Conservation (phyloP, 805 yeast species). For the Yarrowia sp. region DNA sequence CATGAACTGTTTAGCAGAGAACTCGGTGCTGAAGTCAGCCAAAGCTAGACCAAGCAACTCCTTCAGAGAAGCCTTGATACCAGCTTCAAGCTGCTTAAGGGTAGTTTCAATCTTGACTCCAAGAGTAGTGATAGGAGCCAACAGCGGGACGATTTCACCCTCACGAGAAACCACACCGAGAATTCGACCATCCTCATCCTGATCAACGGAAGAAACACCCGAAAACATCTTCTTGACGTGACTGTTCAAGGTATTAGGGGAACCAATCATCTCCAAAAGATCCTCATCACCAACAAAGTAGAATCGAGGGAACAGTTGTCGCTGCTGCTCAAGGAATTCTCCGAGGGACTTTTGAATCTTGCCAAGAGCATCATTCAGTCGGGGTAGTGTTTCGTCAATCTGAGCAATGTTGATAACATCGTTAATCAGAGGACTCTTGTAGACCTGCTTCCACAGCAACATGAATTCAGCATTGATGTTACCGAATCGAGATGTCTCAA, state of each 20-base stretch:
- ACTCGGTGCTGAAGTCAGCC: constrained; percentile 39
- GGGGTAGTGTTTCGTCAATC: constrained; percentile 56
- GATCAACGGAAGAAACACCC: constrained; percentile 60
- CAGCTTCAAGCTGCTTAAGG: constrained; percentile 64
- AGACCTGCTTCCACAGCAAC: constrained; percentile 58
- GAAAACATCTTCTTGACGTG: constrained; percentile 76
- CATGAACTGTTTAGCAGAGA: constrained; percentile 44
- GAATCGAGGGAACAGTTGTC: constrained; percentile 79
- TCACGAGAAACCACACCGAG: constrained; percentile 65
- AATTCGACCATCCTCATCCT: constrained; percentile 52
- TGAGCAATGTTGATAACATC: constrained; percentile 63
- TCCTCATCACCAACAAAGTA: constrained; percentile 93
- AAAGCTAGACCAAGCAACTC: constrained; percentile 49
- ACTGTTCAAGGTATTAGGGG: constrained; percentile 55
- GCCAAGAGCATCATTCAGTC: constrained; percentile 61
- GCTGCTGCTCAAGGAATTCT: constrained; percentile 80
- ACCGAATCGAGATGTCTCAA: constrained; percentile 71
- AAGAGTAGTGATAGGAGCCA: constrained; percentile 54
- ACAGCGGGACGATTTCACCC: constrained; percentile 59
- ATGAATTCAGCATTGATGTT: constrained; percentile 68
- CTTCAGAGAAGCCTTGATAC: constrained; percentile 59
- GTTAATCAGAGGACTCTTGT: constrained; percentile 58
- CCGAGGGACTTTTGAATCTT: constrained; percentile 70
- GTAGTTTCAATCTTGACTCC: constrained; percentile 60
- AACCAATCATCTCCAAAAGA: constrained; percentile 80